Evolutionary conservation across 768 basidiomycete genomes (phyloP).

Genomic region (Pisolithus tinctorius): DNA sequence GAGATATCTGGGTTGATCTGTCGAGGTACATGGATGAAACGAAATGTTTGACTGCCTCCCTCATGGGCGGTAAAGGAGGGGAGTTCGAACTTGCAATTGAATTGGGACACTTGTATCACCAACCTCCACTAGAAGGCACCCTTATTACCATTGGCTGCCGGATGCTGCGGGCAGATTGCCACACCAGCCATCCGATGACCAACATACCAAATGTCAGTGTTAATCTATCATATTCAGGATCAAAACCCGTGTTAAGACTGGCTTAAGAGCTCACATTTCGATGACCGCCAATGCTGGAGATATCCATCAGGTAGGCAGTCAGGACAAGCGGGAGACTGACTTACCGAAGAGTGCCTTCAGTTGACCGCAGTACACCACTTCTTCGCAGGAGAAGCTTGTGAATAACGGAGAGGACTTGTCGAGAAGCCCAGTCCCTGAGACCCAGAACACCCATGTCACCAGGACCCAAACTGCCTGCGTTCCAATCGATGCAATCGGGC

Average conservation of each 20-base stretch:
- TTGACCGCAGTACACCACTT: slow-evolving; percentile 48
- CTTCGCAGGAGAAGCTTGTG: slow-evolving; percentile 33
- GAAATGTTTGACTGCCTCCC: too few species aligned
- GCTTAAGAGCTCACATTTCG: slow-evolving; percentile 36
- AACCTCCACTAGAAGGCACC: slow-evolving; percentile 12
- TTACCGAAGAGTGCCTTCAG: slow-evolving; percentile 49
- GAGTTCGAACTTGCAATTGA: neutral
- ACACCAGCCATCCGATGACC: slow-evolving; percentile 45
- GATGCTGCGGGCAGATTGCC: slow-evolving; percentile 40
- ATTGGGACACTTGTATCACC: neutral
- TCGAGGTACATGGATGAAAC: too few species aligned
- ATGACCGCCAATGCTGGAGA: slow-evolving; percentile 43
- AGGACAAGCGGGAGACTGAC: slow-evolving; percentile 6
- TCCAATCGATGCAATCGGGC: slow-evolving; percentile 49
- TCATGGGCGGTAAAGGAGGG: neutral
- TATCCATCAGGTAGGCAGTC: slow-evolving; percentile 3
- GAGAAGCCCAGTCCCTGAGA: slow-evolving; percentile 46
- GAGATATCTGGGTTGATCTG: too few species aligned
- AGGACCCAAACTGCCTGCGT: slow-evolving; percentile 55
- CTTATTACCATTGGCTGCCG: slow-evolving; percentile 25
- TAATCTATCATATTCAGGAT: slow-evolving; percentile 26
- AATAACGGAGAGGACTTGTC: slow-evolving; percentile 46
- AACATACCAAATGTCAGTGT: slow-evolving; percentile 42
- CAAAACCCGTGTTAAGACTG: slow-evolving; percentile 4
- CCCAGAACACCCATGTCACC: slow-evolving; percentile 55